Evolutionary conservation across 2,329 filamentous ascomycete species (phyloP).

Genomic region (Paramyrothecium roridum): DNA sequence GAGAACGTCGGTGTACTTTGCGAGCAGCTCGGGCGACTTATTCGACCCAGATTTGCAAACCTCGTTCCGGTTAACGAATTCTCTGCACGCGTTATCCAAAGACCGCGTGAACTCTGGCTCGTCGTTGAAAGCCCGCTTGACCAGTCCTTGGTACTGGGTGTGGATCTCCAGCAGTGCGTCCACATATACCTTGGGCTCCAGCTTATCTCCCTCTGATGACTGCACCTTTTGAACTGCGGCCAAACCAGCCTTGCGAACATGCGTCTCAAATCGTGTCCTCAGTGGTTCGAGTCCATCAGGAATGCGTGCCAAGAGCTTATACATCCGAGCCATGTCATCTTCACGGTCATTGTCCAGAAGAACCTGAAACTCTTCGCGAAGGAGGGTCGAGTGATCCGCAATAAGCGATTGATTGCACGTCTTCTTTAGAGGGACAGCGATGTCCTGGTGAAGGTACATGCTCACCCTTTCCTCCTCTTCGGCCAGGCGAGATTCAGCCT

Average conservation of each 20-base stretch:
- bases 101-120: constrained; percentile 97
- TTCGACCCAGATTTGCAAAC: constrained; percentile 92
- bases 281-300: constrained; percentile 89
- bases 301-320: constrained; percentile 83
- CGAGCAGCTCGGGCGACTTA: constrained; percentile 89
- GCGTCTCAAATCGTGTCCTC: constrained; percentile 81
- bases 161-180: constrained; percentile 93
- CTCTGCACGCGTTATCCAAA: constrained; percentile 92
- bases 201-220: constrained; percentile 76
- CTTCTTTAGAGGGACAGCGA: constrained; percentile 78
- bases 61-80: constrained; percentile 97
- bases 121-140: constrained; percentile 88
- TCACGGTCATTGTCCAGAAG: constrained; percentile 91
- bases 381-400: constrained; percentile 77
- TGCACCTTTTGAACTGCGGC: constrained; percentile 89
- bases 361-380: constrained; percentile 93
- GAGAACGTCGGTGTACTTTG: constrained; percentile 91
- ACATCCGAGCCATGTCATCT: constrained; percentile 96
- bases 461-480: constrained; percentile 94
- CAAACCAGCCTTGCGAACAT: constrained; percentile 86
- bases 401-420: constrained; percentile 88
- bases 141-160: constrained; percentile 85
- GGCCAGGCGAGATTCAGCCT: constrained; percentile 82
- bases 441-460: constrained; percentile 89
- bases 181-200: constrained; percentile 96